Evolutionary conservation across 2,329 filamentous ascomycete genomes (phyloP).

Genomic region (Xylariaceae sp.): DNA sequence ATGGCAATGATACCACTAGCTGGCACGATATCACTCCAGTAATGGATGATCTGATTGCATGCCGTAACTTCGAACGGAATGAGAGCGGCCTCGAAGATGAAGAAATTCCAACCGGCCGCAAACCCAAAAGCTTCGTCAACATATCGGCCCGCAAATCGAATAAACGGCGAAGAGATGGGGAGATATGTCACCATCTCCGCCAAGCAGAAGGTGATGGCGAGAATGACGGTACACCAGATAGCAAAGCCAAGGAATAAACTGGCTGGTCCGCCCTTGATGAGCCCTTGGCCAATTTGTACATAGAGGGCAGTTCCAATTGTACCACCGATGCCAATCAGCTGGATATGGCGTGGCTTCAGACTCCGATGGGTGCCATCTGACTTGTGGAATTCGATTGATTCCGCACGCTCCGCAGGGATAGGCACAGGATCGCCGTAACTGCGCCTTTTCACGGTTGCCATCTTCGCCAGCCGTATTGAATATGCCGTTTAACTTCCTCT

Average conservation of each 20-base stretch:
- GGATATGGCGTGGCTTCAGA: constrained; percentile 53
- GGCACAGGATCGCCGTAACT: not conserved
- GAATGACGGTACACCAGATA: constrained; percentile 57
- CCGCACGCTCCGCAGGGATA: constrained; percentile 15
- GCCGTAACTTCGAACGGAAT: constrained; percentile 65
- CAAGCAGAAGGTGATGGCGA: constrained; percentile 56
- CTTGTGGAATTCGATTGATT: constrained; percentile 19
- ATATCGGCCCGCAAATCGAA: constrained; percentile 69
- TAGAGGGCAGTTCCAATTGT: constrained; percentile 59
- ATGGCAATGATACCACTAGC: constrained; percentile 58
- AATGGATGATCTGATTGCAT: constrained; percentile 58
- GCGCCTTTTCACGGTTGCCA: constrained; percentile 7
- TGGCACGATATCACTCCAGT: constrained; percentile 57
- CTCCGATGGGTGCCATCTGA: constrained; percentile 45
- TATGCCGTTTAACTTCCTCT: not conserved
- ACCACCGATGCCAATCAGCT: constrained; percentile 58
- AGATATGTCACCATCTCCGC: constrained; percentile 74
- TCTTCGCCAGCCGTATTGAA: not conserved
- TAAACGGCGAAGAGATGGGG: constrained; percentile 72
- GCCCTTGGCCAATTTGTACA: constrained; percentile 53
- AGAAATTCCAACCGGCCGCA: constrained; percentile 69
- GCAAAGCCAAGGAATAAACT: constrained; percentile 56
- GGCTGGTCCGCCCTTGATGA: constrained; percentile 55
- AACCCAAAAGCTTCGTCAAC: constrained; percentile 72
- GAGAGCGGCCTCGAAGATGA: constrained; percentile 62